Conservation (phyloP, 139 green algal genomes). For the Pseudopediastrum boryanum region DNA sequence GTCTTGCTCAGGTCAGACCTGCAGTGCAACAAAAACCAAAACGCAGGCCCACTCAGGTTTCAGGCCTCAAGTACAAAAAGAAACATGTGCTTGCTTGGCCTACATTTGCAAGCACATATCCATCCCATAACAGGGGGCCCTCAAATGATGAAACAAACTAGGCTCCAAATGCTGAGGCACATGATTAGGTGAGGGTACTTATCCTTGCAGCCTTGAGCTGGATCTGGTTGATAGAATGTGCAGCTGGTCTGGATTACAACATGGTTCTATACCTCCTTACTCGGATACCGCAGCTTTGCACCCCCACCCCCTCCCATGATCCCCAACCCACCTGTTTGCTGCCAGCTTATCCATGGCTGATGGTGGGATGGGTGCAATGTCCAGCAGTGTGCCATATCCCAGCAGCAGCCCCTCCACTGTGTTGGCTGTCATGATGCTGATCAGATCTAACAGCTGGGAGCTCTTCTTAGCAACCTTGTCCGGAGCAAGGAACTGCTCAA, state of each 20-base stretch:
- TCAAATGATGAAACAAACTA: background rate
- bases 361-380: constrained; percentile 11
- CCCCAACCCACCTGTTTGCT: constrained; percentile 2
- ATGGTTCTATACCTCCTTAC: no score
- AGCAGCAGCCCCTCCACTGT: constrained; percentile 11
- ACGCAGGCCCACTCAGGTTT: background rate
- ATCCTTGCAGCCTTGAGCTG: background rate
- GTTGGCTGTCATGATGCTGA: background rate
- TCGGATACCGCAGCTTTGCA: background rate
- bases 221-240: background rate
- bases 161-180: background rate
- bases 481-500: constrained; percentile 13
- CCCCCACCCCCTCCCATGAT: background rate
- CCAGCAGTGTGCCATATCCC: constrained; percentile 11
- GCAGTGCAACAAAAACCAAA: background rate
- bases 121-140: background rate
- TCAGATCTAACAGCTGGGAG: background rate
- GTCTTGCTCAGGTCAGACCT: constrained; percentile 21
- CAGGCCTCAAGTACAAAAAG: background rate
- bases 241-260: no score
- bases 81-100: background rate
- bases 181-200: background rate
- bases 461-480: constrained; percentile 1
- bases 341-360: constrained; percentile 25
- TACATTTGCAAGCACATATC: background rate